phyloP scores from a whole-genome alignment of 1,284 basidiomycete genomes.

The Heterobasidion occidentale region DNA sequence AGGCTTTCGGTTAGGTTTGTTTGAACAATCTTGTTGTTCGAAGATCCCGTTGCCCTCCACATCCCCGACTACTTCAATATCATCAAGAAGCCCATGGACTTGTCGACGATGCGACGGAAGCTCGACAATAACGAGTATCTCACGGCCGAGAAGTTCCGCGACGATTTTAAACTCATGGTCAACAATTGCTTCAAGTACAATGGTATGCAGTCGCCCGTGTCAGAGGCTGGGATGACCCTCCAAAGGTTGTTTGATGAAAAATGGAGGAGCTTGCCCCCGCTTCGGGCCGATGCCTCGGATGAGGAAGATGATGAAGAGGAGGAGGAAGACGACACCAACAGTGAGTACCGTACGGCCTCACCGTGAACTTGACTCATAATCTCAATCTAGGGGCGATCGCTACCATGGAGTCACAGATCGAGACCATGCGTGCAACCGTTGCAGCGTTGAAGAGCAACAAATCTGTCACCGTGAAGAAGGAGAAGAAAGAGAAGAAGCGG shows the following conservation, averaged over 20 bases:
- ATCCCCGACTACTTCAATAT: conserved; percentile 84
- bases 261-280: conserved; percentile 73
- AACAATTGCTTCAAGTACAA: conserved; percentile 93
- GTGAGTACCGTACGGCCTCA: conserved; percentile 29
- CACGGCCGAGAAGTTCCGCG: conserved; percentile 72
- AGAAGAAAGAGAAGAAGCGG: conserved; percentile 30
- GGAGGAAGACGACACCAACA: conserved; percentile 36
- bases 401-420: conserved; percentile 67
- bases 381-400: conserved; percentile 51
- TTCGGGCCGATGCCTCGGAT: conserved; percentile 30
- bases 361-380: conserved; percentile 4
- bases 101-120: conserved; percentile 83
- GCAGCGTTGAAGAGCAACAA: conserved; percentile 39
- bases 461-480: not conserved
- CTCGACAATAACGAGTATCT: conserved; percentile 73
- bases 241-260: conserved; percentile 88
- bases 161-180: conserved; percentile 93
- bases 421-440: conserved; percentile 59
- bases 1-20: not conserved
- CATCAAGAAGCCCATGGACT: conserved; percentile 93
- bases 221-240: conserved; percentile 75
- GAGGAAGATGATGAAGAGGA: conserved; percentile 46
- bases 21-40: not conserved
- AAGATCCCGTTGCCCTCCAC: conserved; percentile 72
- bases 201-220: conserved; percentile 80